Conservation (phyloP, 805 yeast species). For the Saccharomycopsis javanensis region DNA sequence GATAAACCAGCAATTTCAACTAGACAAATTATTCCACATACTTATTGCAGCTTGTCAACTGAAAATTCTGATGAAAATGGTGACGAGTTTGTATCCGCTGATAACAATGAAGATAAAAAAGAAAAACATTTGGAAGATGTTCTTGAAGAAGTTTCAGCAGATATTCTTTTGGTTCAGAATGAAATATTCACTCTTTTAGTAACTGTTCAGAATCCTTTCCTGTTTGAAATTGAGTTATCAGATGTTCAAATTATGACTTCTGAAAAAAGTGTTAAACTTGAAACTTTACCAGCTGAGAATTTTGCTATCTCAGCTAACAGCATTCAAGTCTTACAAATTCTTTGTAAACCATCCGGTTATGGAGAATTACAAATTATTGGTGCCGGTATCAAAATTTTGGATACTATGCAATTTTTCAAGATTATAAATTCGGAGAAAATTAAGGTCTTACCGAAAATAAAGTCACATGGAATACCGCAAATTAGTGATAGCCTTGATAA, state of each 20-base stretch:
- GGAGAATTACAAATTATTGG: conserved; percentile 46
- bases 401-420: conserved; percentile 34
- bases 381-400: conserved; percentile 39
- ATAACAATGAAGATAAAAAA: conserved; percentile 12
- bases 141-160: conserved; percentile 17
- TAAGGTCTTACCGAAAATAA: conserved; percentile 24
- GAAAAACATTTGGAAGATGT: conserved; percentile 21
- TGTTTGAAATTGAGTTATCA: conserved; percentile 56
- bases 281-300: conserved; percentile 23
- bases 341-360: conserved; percentile 37
- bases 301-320: conserved; percentile 32
- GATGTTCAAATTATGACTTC: conserved; percentile 33
- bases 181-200: conserved; percentile 53
- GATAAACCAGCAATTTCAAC: conserved; percentile 10
- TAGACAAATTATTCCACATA: not conserved
- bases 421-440: conserved; percentile 29
- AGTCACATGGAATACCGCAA: conserved; percentile 21
- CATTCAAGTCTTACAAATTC: conserved; percentile 30
- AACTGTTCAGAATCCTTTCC: conserved; percentile 68
- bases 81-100: not conserved
- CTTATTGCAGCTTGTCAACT: not conserved
- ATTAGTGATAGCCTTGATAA: not conserved
- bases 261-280: conserved; percentile 22
- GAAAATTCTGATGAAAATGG: not conserved
- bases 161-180: conserved; percentile 41